Base-by-base conservation (phyloP, 2,329 filamentous ascomycete genomes). In the Taxawa tesnikishii region DNA sequence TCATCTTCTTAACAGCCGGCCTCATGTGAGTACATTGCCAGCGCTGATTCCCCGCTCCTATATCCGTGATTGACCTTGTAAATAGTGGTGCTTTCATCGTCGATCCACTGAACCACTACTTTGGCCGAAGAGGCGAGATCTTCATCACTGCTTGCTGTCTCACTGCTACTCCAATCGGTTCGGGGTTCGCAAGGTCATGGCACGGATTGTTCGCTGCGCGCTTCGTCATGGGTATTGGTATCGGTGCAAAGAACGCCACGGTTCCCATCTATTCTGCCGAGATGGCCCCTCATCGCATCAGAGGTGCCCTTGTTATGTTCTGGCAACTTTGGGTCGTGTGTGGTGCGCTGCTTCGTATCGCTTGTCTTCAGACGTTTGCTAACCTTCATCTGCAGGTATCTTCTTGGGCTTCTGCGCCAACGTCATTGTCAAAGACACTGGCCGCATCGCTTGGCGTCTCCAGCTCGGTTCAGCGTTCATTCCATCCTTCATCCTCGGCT, bases 81-180 rank as follows among this genome's bases (percentile, higher is more conserved):
- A 13, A 30, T 23, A 47, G 45, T 32, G 47, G 46, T 19, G 48
- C 47, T n/a, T 34, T 51, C 31, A 50, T 50, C 13, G 49, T 44
- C 4, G 28, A 49, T 25, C 49, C 50, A 4, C 19, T 52, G 14
- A 84, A 84, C 55, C 70, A 74, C 34, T 60, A 49, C 38, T 77
- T 83, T 39, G 81, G 80, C 9, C 72, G 79, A 29, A 67, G 78
- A 3, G 79, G 80, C 9, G 82, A 76, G 12, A 85, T 88, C 40
- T 87, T 84, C 54, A 59, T 74, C 1, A 43, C 73, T 9, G 60
- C 70, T 11, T 72, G 68, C 38, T n/a, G n/a, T n/a, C n/a, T n/a
- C n/a, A n/a, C n/a, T n/a, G n/a, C n/a, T n/a, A n/a, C n/a, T n/a
- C n/a, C n/a, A n/a, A 67, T 74, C 43, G 71, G 68, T 68, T 65